Conservation (phyloP, 768 basidiomycete genomes). For the Scleroderma citrinum region DNA sequence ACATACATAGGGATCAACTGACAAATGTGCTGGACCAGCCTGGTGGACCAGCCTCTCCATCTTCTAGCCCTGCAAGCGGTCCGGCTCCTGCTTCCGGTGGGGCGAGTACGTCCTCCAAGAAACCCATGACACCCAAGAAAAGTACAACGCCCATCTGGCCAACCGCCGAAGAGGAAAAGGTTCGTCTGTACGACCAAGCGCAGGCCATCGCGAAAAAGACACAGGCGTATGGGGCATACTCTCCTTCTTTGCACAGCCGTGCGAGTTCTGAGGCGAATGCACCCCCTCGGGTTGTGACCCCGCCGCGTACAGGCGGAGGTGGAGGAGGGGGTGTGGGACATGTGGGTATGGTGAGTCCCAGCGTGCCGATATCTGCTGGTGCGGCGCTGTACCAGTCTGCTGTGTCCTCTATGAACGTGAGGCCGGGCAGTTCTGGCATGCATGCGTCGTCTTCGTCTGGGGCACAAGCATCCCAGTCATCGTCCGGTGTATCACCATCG, state of each 20-base stretch:
- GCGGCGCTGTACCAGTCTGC: slow-evolving; percentile 41
- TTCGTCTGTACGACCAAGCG: slow-evolving; percentile 61
- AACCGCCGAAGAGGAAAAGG: slow-evolving; percentile 74
- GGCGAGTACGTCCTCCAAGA: neutral
- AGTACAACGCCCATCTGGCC: slow-evolving; percentile 37
- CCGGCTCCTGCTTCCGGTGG: too few species aligned
- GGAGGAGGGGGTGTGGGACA: neutral
- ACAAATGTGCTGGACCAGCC: neutral
- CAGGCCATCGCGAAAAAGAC: slow-evolving; percentile 58
- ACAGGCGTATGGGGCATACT: slow-evolving; percentile 38
- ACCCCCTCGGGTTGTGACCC: slow-evolving; percentile 1
- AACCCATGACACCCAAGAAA: slow-evolving; percentile 10
- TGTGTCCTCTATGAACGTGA: slow-evolving; percentile 33
- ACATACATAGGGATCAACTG: neutral
- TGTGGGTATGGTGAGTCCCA: neutral
- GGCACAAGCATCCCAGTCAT: too few species aligned
- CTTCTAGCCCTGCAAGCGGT: too few species aligned
- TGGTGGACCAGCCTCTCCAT: neutral
- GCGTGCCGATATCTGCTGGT: slow-evolving; percentile 33
- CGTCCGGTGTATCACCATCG: too few species aligned
- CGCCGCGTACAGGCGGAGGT: neutral
- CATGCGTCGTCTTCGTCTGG: neutral
- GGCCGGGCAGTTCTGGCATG: slow-evolving; percentile 10
- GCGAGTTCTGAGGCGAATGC: slow-evolving; percentile 25
- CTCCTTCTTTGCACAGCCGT: slow-evolving; percentile 20